Percentiles rank a stretch among this genome's conserved stretches.
Conservation (phyloP, 1,284 basidiomycete species). For the Cystobasidiaceae sp. region DNA sequence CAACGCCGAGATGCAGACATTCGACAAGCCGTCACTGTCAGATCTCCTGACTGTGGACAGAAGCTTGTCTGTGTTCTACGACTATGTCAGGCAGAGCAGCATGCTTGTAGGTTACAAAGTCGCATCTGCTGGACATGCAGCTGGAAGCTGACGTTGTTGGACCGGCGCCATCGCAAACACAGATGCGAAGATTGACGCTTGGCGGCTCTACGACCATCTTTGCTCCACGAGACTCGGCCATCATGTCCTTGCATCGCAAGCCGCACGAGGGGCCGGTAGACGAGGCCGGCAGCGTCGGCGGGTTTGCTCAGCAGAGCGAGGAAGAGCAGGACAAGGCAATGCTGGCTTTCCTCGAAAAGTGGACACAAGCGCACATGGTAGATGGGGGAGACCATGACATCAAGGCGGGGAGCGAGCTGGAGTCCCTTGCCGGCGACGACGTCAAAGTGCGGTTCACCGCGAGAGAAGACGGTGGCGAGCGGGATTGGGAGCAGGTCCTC, state of each 20-base stretch:
- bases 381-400: slow-evolving; percentile 12
- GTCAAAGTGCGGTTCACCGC: no score
- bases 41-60: slow-evolving; percentile 18
- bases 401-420: not conserved
- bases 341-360: slow-evolving; percentile 14
- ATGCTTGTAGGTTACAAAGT: slow-evolving; percentile 15
- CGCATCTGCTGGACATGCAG: no score
- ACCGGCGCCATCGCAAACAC: not conserved
- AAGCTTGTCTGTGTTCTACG: slow-evolving; percentile 15
- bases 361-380: slow-evolving; percentile 17
- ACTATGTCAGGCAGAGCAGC: slow-evolving; percentile 14
- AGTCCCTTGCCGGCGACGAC: no score
- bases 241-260: slow-evolving; percentile 9
- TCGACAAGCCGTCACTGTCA: slow-evolving; percentile 18
- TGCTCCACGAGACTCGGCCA: slow-evolving; percentile 13
- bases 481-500: slow-evolving; percentile 17
- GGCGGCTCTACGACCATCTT: slow-evolving; percentile 18
- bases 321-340: slow-evolving; percentile 15
- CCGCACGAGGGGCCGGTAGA: slow-evolving; percentile 11
- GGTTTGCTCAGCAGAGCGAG: not conserved
- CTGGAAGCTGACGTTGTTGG: no score
- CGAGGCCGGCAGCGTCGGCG: not conserved
- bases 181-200: slow-evolving; percentile 3
- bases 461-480: not conserved
- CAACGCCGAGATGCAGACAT: slow-evolving; percentile 1